Conservation (phyloP, 1,139 yeast genomes). For the Pichia cactophila region DNA sequence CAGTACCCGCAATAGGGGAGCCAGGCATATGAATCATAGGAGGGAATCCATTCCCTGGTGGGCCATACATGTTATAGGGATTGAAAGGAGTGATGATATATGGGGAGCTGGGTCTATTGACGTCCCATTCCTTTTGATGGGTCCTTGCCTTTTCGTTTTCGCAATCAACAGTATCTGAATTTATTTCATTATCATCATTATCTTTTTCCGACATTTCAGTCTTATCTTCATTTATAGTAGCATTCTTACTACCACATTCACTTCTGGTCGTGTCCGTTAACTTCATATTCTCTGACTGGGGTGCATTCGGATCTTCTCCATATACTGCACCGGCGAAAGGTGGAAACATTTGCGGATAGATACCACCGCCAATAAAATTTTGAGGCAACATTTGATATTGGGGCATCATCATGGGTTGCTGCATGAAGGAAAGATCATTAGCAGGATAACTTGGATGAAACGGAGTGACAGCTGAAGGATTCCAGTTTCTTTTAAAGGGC, state of each 20-base stretch:
- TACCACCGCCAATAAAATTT: constrained; percentile 6
- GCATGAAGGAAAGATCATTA: constrained; percentile 14
- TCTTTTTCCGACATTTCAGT: not conserved
- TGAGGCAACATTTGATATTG: constrained; percentile 20
- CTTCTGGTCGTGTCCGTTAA: constrained; percentile 12
- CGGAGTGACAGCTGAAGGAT: constrained; percentile 54
- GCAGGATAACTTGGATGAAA: constrained; percentile 39
- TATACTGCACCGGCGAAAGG: constrained; percentile 6
- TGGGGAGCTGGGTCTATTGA: constrained; percentile 25
- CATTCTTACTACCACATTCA: constrained; percentile 8
- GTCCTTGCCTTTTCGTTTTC: constrained; percentile 3
- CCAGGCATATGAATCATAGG: constrained; percentile 18
- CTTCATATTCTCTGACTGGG: constrained; percentile 8
- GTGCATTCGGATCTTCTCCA: constrained; percentile 1
- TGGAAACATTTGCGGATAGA: constrained; percentile 18
- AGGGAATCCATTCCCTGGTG: constrained; percentile 14
- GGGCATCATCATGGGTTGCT: constrained; percentile 19
- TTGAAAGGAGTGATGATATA: constrained; percentile 45
- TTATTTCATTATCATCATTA: not conserved
- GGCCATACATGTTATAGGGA: constrained; percentile 39
- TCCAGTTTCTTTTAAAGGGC: constrained; percentile 45
- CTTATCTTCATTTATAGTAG: not conserved
- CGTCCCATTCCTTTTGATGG: constrained; percentile 17
- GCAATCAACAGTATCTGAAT: not conserved
- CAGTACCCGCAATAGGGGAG: constrained; percentile 14